phyloP scores from a whole-genome alignment of 768 basidiomycete genomes.

The Tubosaeta brunneosetosa region DNA sequence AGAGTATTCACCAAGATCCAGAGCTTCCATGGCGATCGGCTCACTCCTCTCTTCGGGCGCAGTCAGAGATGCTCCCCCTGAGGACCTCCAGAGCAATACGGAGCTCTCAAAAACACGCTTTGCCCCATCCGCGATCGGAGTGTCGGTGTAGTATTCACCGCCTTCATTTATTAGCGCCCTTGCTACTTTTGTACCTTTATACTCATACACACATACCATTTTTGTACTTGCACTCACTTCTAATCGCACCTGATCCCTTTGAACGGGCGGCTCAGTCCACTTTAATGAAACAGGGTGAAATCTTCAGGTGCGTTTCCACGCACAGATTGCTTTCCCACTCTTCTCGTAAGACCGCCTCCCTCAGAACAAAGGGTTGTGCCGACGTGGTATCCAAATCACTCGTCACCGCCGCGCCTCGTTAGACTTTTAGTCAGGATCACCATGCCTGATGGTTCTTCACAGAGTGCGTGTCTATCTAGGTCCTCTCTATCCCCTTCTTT shows the following conservation, averaged over 20 bases:
- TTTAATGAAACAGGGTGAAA: constrained; percentile 3
- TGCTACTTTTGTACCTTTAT: constrained; percentile 23
- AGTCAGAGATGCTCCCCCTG: constrained; percentile 23
- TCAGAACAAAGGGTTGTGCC: constrained; percentile 10
- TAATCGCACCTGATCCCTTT: constrained; percentile 15
- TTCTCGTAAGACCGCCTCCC: constrained; percentile 1
- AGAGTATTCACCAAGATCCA: constrained; percentile 66
- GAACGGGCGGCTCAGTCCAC: constrained; percentile 3
- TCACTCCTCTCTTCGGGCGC: constrained; percentile 56
- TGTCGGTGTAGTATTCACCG: constrained; percentile 15
- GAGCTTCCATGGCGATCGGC: constrained; percentile 77
- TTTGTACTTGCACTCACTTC: constrained; percentile 16
- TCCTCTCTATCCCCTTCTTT: constrained; percentile 17
- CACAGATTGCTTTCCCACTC: constrained; percentile 4
- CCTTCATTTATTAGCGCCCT: constrained; percentile 14
- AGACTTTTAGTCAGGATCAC: constrained; percentile 23
- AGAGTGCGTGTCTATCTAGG: constrained; percentile 1
- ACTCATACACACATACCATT: constrained; percentile 12
- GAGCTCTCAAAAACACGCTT: constrained; percentile 19
- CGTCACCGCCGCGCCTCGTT: constrained; percentile 13
- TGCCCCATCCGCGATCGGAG: constrained; percentile 17
- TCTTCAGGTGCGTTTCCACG: constrained; percentile 3
- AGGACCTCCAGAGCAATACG: constrained; percentile 21
- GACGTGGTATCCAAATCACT: constrained; percentile 11
- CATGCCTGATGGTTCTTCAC: constrained; percentile 12